Evolutionary conservation across 1,139 yeast species (phyloP).

Genomic region (Scheffersomyces cryptocercus): DNA sequence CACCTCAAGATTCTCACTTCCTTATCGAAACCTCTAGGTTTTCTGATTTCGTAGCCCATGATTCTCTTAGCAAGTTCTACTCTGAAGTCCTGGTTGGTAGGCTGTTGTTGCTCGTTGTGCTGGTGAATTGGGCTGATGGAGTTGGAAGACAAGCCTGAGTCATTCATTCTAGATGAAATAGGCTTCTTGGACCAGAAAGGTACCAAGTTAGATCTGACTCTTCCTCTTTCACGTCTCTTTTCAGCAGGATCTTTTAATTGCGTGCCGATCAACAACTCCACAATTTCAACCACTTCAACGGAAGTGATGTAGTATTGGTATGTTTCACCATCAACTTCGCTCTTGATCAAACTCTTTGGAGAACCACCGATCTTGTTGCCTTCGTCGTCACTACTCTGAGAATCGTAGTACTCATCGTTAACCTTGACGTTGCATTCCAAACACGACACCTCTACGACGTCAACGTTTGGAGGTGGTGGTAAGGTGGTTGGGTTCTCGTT

Average conservation of each 20-base stretch:
- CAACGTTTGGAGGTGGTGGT: slow-evolving; percentile 40
- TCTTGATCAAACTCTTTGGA: slow-evolving; percentile 10
- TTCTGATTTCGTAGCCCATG: slow-evolving; percentile 63
- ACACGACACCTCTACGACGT: slow-evolving; percentile 61
- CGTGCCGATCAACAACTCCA: slow-evolving; percentile 58
- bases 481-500: slow-evolving; percentile 43
- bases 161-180: slow-evolving; percentile 50
- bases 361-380: slow-evolving; percentile 6
- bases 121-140: slow-evolving; percentile 1
- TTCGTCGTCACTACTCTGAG: slow-evolving; percentile 18
- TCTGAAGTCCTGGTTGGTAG: slow-evolving; percentile 45
- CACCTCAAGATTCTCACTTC: slow-evolving; percentile 63
- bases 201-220: slow-evolving; percentile 63
- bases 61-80: slow-evolving; percentile 62
- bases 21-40: slow-evolving; percentile 68
- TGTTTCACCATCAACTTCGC: slow-evolving; percentile 15
- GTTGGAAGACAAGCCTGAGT: slow-evolving; percentile 11
- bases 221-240: slow-evolving; percentile 60
- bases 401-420: slow-evolving; percentile 33
- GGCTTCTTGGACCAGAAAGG: slow-evolving; percentile 71
- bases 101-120: slow-evolving; percentile 7
- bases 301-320: slow-evolving; percentile 58
- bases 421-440: slow-evolving; percentile 43
- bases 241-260: slow-evolving; percentile 47
- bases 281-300: slow-evolving; percentile 65